Percentiles rank a stretch among this genome's conserved stretches.
These are phyloP conservation scores for Nothomitra cinnamomea DNA, from an alignment of 2,329 filamentous ascomycete species.

Conservation along the genomic window DNA sequence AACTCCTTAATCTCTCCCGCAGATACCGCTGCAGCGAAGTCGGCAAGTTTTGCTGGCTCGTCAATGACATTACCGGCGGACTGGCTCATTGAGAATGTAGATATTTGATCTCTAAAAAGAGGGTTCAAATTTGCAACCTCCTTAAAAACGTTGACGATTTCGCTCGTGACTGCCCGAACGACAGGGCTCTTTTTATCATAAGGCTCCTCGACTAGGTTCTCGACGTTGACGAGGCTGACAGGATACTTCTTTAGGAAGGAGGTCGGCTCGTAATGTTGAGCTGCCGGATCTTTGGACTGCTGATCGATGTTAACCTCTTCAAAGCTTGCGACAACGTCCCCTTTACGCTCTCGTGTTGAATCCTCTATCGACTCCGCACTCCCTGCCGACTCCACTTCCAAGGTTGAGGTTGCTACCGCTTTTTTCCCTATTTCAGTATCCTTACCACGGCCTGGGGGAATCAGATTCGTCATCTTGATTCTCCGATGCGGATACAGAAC, in stretches of 20 bases:
- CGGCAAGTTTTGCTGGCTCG: slow-evolving; percentile 85
- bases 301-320: slow-evolving; percentile 60
- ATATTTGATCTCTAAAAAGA: slow-evolving; percentile 92
- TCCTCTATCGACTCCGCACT: slow-evolving; percentile 37
- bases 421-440: slow-evolving; percentile 18
- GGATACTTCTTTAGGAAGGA: slow-evolving; percentile 82
- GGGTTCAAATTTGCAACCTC: slow-evolving; percentile 89
- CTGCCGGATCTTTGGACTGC: slow-evolving; percentile 25
- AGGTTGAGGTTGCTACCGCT: slow-evolving; percentile 23
- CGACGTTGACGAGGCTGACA: slow-evolving; percentile 87
- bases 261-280: slow-evolving; percentile 62
- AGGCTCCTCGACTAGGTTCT: slow-evolving; percentile 78
- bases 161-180: slow-evolving; percentile 82
- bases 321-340: slow-evolving; percentile 92
- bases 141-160: slow-evolving; percentile 98
- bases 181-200: slow-evolving; percentile 80
- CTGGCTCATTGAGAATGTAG: slow-evolving; percentile 89
- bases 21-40: slow-evolving; percentile 95
- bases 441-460: slow-evolving; percentile 41
- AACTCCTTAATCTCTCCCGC: slow-evolving; percentile 81
- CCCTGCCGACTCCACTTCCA: slow-evolving; percentile 32
- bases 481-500: slow-evolving; percentile 92
- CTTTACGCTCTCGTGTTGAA: slow-evolving; percentile 50
- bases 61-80: slow-evolving; percentile 89
- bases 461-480: slow-evolving; percentile 72